Percentiles rank a stretch among this genome's conserved stretches.
Evolutionary conservation across 2,329 filamentous ascomycete species (phyloP).

Genomic region (Sarocladiaceae sp.): DNA sequence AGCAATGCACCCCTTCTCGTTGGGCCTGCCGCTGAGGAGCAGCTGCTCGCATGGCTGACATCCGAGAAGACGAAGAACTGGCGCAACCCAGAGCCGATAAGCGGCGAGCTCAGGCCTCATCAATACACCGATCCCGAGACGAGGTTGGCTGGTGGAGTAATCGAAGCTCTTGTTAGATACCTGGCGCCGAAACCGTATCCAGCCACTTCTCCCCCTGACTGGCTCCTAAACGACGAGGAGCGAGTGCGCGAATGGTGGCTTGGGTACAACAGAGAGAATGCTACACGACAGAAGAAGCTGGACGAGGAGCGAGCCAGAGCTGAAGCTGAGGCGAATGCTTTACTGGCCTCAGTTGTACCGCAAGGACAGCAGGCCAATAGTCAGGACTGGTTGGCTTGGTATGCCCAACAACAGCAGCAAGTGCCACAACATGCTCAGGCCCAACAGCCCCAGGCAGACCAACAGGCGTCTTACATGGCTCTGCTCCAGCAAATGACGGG

Average conservation of each 20-base stretch:
- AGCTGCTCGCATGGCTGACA: slow-evolving; percentile 37
- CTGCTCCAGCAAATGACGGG: slow-evolving; percentile 35
- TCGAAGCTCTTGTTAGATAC: slow-evolving; percentile 38
- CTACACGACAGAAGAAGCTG: slow-evolving; percentile 32
- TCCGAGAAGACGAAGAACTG: slow-evolving; percentile 41
- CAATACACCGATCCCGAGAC: slow-evolving; percentile 39
- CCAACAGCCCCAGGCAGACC: slow-evolving; percentile 11
- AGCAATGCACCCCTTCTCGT: slow-evolving; percentile 24
- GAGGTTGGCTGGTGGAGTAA: slow-evolving; percentile 35
- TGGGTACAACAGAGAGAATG: slow-evolving; percentile 39
- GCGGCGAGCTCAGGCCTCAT: slow-evolving; percentile 24
- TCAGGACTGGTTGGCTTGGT: slow-evolving; percentile 25
- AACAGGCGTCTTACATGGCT: slow-evolving; percentile 38
- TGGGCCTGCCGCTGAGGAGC: slow-evolving; percentile 33
- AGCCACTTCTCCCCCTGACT: slow-evolving; percentile 46
- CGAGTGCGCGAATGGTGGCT: slow-evolving; percentile 49
- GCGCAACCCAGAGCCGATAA: slow-evolving; percentile 35
- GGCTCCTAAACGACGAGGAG: slow-evolving; percentile 42
- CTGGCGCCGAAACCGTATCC: slow-evolving; percentile 45
- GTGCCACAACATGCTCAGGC: slow-evolving; percentile 24
- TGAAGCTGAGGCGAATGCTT: slow-evolving; percentile 27
- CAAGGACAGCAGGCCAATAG: slow-evolving; percentile 14
- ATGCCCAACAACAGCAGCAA: slow-evolving; percentile 20
- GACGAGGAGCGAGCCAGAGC: slow-evolving; percentile 32
- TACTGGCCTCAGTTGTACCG: slow-evolving; percentile 19